phyloP scores from a whole-genome alignment of 176 grass and related monocot species.

The Alopecurus myosuroides region DNA sequence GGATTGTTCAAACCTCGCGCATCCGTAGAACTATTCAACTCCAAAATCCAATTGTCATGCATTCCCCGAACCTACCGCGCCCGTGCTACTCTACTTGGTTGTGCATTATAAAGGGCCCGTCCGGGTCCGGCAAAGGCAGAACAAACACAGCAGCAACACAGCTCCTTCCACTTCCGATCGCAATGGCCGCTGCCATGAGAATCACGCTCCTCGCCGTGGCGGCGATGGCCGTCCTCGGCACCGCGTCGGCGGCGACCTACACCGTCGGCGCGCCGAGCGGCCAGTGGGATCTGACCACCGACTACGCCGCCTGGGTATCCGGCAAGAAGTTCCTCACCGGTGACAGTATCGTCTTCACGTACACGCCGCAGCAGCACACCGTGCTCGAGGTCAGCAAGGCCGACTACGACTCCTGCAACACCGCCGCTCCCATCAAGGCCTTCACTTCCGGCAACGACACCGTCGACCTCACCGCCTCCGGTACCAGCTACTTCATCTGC shows the following conservation, averaged over 20 bases:
- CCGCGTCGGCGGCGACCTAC: constrained; percentile 42
- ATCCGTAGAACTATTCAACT: not conserved
- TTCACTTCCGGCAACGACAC: constrained; percentile 24
- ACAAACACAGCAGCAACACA: not conserved
- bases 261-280: constrained; percentile 38
- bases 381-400: constrained; percentile 48
- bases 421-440: constrained; percentile 10
- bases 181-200: constrained; percentile 2
- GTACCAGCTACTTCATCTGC: constrained; percentile 68
- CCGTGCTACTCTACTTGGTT: not conserved
- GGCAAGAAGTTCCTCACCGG: constrained; percentile 36
- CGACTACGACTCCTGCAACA: constrained; percentile 41
- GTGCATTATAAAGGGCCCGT: not conserved
- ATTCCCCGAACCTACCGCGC: not conserved
- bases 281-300: constrained; percentile 32
- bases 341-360: constrained; percentile 51
- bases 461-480: constrained; percentile 7
- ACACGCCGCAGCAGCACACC: constrained; percentile 13
- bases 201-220: not conserved
- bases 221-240: not conserved
- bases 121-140: not conserved
- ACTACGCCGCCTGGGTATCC: constrained; percentile 50
- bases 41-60: not conserved
- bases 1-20: not conserved
- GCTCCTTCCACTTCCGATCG: not conserved